phyloP scores from a whole-genome alignment of 768 basidiomycete species.

The Mycena epipterygia region DNA sequence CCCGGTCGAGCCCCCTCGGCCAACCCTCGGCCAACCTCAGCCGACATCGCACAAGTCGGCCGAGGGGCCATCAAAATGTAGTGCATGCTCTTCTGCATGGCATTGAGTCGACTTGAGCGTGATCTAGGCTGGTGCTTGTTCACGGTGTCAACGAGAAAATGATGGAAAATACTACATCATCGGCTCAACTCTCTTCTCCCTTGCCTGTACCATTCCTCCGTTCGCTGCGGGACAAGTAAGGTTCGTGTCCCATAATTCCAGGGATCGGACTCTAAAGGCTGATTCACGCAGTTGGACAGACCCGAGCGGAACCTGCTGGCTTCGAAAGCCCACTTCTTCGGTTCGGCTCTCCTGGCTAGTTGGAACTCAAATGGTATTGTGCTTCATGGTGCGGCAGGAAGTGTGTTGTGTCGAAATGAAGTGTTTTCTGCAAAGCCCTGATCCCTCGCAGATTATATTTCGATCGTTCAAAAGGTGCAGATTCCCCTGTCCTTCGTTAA shows the following conservation, averaged over 20 bases:
- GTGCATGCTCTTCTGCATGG: background rate
- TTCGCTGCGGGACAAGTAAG: background rate
- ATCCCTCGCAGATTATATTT: background rate
- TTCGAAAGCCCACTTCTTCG: background rate
- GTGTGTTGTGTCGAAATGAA: background rate
- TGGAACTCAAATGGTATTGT: background rate
- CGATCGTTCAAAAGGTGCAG: background rate
- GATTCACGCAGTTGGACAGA: background rate
- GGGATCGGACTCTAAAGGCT: background rate
- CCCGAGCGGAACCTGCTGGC: background rate
- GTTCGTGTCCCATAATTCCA: background rate
- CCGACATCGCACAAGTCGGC: no score
- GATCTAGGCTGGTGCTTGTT: constrained; percentile 4
- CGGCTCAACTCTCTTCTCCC: background rate
- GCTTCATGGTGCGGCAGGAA: constrained; percentile 4
- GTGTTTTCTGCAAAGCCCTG: background rate
- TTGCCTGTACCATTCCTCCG: background rate
- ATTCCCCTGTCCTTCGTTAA: background rate
- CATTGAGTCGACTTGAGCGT: background rate
- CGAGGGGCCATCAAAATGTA: no score
- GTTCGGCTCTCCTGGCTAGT: background rate
- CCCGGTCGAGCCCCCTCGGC: no score
- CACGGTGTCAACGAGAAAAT: constrained; percentile 1
- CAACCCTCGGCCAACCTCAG: no score
- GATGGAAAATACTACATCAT: constrained; percentile 17